Percentiles rank a stretch among this genome's conserved stretches.
Evolutionary conservation across 805 yeast species (phyloP).

Genomic region (Myxozyma nipponensis): DNA sequence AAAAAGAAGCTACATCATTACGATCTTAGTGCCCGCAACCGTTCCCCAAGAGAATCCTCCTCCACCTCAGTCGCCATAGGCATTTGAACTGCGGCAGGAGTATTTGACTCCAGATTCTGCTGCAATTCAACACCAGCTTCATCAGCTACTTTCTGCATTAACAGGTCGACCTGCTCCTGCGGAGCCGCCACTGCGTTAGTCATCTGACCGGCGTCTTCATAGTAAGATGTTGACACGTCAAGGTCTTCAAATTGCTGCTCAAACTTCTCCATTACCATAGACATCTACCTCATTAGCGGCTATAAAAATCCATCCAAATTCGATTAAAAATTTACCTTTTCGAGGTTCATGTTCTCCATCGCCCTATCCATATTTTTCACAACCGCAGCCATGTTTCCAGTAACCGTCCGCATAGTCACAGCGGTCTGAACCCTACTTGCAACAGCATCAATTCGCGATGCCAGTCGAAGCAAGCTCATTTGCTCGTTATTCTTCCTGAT

Average conservation of each 20-base stretch:
- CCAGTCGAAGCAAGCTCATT: constrained; percentile 70
- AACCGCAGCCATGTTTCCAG: constrained; percentile 89
- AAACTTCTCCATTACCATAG: constrained; percentile 94
- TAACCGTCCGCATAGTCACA: constrained; percentile 88
- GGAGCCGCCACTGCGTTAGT: constrained; percentile 89
- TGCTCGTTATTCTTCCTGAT: constrained; percentile 87
- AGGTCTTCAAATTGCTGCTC: constrained; percentile 94
- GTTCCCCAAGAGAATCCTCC: constrained; percentile 83
- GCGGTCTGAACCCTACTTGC: constrained; percentile 96
- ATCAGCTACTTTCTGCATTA: constrained; percentile 90
- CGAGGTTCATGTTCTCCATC: constrained; percentile 90
- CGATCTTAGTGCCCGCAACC: constrained; percentile 75
- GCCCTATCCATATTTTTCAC: constrained; percentile 97
- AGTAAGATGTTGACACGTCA: constrained; percentile 89
- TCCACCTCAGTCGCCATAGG: constrained; percentile 50
- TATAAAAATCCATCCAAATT: not conserved
- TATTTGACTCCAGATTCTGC: constrained; percentile 61
- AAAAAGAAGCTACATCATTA: constrained; percentile 1
- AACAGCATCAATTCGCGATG: constrained; percentile 92
- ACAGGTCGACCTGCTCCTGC: constrained; percentile 87
- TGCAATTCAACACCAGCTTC: constrained; percentile 93
- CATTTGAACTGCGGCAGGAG: constrained; percentile 49
- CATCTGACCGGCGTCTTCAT: constrained; percentile 83
- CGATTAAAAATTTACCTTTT: constrained; percentile 41
- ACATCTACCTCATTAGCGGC: constrained; percentile 44